Evolutionary conservation across 495 filamentous ascomycete genomes (phyloP).

Genomic region (Hypoxylon intermedium): DNA sequence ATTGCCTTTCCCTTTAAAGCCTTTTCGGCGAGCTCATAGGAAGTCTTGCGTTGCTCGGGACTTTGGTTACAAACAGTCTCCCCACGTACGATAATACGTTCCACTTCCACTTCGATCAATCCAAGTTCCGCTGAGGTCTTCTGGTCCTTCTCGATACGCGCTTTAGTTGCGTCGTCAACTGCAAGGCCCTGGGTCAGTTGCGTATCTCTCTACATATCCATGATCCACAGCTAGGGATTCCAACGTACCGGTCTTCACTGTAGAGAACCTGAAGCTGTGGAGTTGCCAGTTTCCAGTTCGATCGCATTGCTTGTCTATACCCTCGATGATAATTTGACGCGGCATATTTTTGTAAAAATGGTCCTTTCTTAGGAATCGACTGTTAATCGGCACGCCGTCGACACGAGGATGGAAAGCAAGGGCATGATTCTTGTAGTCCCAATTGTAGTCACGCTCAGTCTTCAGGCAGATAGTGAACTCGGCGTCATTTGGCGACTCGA

Average conservation of each 20-base stretch:
- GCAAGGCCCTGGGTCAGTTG: not conserved
- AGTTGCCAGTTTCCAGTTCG: no score
- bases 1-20: slow-evolving; percentile 45
- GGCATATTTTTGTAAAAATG: no score
- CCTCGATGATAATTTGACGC: no score
- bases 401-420: not conserved
- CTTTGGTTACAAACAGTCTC: not conserved
- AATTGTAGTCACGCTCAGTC: slow-evolving; percentile 9
- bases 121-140: slow-evolving; percentile 34
- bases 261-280: no score
- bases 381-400: not conserved
- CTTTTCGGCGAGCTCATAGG: slow-evolving; percentile 44
- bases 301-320: no score
- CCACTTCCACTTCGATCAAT: slow-evolving; percentile 34
- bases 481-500: slow-evolving; percentile 41
- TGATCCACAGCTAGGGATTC: not conserved
- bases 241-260: slow-evolving; percentile 37
- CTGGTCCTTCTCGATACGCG: slow-evolving; percentile 37
- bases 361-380: not conserved
- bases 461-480: slow-evolving; percentile 32
- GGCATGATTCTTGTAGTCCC: slow-evolving; percentile 16
- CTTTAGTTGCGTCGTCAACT: slow-evolving; percentile 42
- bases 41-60: not conserved
- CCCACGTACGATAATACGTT: not conserved
- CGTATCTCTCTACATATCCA: no score